phyloP scores from a whole-genome alignment of 176 grass and related monocot genomes.

The Juncus inflexus region DNA sequence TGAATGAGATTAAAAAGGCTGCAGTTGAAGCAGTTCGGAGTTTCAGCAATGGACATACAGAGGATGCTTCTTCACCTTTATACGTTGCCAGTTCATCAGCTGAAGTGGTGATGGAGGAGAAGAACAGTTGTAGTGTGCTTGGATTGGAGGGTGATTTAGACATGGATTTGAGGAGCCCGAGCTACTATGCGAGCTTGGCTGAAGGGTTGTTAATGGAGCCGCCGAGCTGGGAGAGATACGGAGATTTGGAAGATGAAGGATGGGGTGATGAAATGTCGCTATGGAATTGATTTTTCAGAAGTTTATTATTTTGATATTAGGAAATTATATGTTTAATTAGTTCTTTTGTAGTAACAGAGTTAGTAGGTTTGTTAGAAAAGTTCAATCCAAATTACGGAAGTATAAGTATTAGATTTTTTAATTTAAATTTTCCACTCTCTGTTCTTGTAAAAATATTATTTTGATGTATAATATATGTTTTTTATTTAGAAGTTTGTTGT shows the following conservation, averaged over 20 bases:
- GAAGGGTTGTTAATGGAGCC: constrained; percentile 43
- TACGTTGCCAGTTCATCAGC: not conserved
- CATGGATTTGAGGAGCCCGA: constrained; percentile 19
- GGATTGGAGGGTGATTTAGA: constrained; percentile 4
- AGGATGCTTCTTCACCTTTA: not conserved
- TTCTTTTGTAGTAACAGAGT: too few species aligned
- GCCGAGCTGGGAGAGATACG: not conserved
- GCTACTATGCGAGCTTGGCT: constrained; percentile 46
- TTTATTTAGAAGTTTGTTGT: too few species aligned
- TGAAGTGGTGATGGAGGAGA: not conserved
- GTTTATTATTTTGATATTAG: constrained; percentile 10
- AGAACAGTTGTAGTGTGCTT: constrained; percentile 4
- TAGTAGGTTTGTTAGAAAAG: too few species aligned
- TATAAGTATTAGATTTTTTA: too few species aligned
- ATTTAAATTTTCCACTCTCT: too few species aligned
- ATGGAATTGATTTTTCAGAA: constrained; percentile 32
- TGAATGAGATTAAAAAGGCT: constrained; percentile 31
- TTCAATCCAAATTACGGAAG: too few species aligned
- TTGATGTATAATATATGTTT: too few species aligned
- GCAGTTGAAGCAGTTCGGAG: constrained; percentile 35
- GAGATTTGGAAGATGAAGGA: constrained; percentile 27
- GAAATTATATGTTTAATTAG: not conserved
- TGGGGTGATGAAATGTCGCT: constrained; percentile 8
- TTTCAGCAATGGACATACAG: constrained; percentile 7
- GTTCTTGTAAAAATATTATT: too few species aligned